Evolutionary conservation across 371 early-diverging fungal species (phyloP), one percentile per base, ranked within the genome.

Genomic region (Rhizopus stolonifer): DNA sequence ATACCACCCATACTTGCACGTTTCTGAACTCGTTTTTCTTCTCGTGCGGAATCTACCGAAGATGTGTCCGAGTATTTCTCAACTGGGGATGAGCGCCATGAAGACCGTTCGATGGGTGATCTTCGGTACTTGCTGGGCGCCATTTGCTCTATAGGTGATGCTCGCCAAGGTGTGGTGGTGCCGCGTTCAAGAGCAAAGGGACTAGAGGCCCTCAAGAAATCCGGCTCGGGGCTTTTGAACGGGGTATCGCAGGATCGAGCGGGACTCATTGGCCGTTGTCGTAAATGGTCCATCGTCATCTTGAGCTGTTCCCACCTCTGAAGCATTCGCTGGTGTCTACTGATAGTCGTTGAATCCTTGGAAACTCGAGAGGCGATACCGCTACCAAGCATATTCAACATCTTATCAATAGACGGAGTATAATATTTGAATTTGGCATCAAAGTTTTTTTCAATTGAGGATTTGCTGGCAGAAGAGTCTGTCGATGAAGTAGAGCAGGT

Each of bases 401-500:
- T 80, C 49, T 77, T 77, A 32, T 69, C 70, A n/a, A 84, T 77
- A 0, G 80, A 74, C 7, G 82, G 82, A 5, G 77, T 69, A 47
- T 78, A 84, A 53, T 80, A 80, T 56, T 82, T 82, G 60, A 79
- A 74, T 60, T 81, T 81, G 39, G 79, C 78, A 50, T 84, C 84
- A 60, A 84, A 84, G 9, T 72, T 79, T 61, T 82, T 82, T 56
- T 80, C 81, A 29, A 76, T 65, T 6, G 72, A 70, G 14, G 52
- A 44, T 1, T 13, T 42, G 10, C 46, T 48, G 23, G 36, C 13
- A 19, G 22, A 50, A 34, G 50, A 52, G n/a, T 56, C 18, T 17
- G 34, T 50, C 10, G 54, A 54, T 1, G 55, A 54, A 2, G 54
- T 43, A 9, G 49, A 33, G 3, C 54, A 54, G 2, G 58, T 54